Evolutionary conservation across 805 yeast species (phyloP), one percentile per base, ranked within the genome.

Genomic region (Kuraishia molischiana): DNA sequence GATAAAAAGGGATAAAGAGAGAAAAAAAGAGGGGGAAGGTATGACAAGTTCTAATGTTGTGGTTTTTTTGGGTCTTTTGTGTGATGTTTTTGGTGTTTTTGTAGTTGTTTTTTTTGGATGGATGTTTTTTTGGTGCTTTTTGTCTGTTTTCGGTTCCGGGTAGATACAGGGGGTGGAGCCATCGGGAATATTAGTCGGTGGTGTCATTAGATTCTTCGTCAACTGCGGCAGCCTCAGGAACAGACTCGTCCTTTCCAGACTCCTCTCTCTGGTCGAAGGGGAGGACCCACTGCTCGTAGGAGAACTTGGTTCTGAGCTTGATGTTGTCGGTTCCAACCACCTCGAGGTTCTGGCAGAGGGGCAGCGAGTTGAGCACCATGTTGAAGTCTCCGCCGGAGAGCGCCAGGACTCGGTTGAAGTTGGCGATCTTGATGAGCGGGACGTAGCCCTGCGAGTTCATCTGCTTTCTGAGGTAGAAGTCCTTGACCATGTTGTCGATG

Each of bases 401-500:
- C 41, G 75, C 71, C 53, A 78, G 74, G 48, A 90, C 78, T 52
- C 96, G 74, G 64, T 81, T 77, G 59, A 87, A 87, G 41, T 69
- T 64, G 42, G 85, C 76, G 45, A 86, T 68, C 40, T 75, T 67
- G 4, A 58, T 52, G 41, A 86, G 58, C 24, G 79, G 75, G 38
- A 87, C 69, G 68, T 79, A 79, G 19, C 96, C 96, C 41, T 75
- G 67, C 34, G 70, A 50, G 58, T 79, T 74, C 94, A 90, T 84
- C 51, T 83, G 84, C 46, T 76, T 72, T 59, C 95, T 77, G 60
- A 92, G 68, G 55, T 63, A 90, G 37, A 79, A 64, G 62, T 92
- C 98, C 61, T 86, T 84, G 49, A 81, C 67, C 60, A 92, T 69
- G 60, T 92, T 92, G 50, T 86, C 95, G 36, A 79, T 67, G 22